phyloP scores from a whole-genome alignment of 2,329 filamentous ascomycete genomes.

The Tolypocladium pustulatum region DNA sequence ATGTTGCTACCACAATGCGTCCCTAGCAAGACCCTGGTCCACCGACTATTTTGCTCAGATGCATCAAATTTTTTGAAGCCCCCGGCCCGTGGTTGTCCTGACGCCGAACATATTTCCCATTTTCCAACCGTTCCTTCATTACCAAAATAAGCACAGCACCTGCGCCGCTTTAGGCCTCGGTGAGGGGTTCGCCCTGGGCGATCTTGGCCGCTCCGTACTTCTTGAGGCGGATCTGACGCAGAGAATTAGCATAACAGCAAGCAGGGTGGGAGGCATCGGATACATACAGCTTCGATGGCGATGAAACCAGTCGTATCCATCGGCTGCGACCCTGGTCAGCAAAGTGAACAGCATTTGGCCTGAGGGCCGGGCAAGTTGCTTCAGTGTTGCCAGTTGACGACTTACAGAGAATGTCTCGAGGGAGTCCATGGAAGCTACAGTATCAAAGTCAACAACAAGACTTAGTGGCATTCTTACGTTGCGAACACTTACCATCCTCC shows the following conservation, averaged over 20 bases:
- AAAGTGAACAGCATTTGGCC: not conserved
- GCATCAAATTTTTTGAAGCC: not conserved
- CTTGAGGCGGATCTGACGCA: conserved; percentile 45
- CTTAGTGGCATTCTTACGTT: not conserved
- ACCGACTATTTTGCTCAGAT: not conserved
- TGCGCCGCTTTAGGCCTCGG: not conserved
- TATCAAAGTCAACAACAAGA: not conserved
- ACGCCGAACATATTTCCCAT: not conserved
- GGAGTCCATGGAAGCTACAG: conserved; percentile 34
- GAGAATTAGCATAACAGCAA: not conserved
- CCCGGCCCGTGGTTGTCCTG: not conserved
- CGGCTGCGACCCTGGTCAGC: conserved; percentile 20
- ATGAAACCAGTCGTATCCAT: conserved; percentile 56
- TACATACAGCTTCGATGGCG: conserved; percentile 42
- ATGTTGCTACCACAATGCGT: not conserved
- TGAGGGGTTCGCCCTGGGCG: conserved; percentile 27
- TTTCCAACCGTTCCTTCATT: not conserved
- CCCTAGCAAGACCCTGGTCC: not conserved
- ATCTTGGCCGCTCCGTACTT: conserved; percentile 27
- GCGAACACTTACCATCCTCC: conserved; percentile 20
- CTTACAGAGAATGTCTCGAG: conserved; percentile 29
- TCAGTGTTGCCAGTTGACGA: not conserved
- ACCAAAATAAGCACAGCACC: not conserved
- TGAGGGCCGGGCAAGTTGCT: not conserved
- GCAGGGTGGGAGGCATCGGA: not conserved